Evolutionary conservation across 1,284 basidiomycete species (phyloP).

Genomic region (Xerocomus nothofagi): DNA sequence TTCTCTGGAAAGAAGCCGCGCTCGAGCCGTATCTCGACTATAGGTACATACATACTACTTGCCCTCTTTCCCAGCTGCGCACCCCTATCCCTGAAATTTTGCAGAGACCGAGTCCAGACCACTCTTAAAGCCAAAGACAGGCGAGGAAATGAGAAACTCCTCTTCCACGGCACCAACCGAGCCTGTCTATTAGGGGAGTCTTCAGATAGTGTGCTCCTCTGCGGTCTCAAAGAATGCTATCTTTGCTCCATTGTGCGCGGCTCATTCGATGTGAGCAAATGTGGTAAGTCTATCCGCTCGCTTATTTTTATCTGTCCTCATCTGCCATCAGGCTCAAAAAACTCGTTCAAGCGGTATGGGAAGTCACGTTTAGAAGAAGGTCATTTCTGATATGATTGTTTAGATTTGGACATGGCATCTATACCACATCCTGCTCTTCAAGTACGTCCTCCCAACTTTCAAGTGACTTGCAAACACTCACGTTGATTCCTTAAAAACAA

Average conservation of each 20-base stretch:
- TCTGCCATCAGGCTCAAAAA: slow-evolving; percentile 45
- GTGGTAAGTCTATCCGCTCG: slow-evolving; percentile 40
- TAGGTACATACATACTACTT: slow-evolving; percentile 41
- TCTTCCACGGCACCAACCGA: slow-evolving; percentile 63
- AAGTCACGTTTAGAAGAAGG: neutral
- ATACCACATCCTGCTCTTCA: slow-evolving; percentile 59
- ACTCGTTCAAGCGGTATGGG: slow-evolving; percentile 50
- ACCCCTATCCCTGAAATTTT: slow-evolving; percentile 7
- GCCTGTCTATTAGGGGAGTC: slow-evolving; percentile 55
- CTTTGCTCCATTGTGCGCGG: slow-evolving; percentile 53
- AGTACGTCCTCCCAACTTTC: slow-evolving; percentile 40
- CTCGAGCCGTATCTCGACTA: slow-evolving; percentile 51
- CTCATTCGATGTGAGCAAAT: slow-evolving; percentile 55
- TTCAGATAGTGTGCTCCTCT: slow-evolving; percentile 42
- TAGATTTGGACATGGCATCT: slow-evolving; percentile 63
- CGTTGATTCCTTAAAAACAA: slow-evolving; percentile 9
- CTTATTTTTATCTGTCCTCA: slow-evolving; percentile 4
- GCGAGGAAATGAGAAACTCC: slow-evolving; percentile 49
- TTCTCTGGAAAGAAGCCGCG: slow-evolving; percentile 45
- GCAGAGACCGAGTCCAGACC: slow-evolving; percentile 32
- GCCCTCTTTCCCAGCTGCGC: neutral
- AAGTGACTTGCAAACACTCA: neutral
- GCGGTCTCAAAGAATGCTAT: slow-evolving; percentile 46
- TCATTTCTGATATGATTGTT: neutral
- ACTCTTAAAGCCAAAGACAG: slow-evolving; percentile 29